These are phyloP conservation scores for Westerdykella aurantiaca DNA, from an alignment of 2,329 filamentous ascomycete species.

Conservation along the genomic window DNA sequence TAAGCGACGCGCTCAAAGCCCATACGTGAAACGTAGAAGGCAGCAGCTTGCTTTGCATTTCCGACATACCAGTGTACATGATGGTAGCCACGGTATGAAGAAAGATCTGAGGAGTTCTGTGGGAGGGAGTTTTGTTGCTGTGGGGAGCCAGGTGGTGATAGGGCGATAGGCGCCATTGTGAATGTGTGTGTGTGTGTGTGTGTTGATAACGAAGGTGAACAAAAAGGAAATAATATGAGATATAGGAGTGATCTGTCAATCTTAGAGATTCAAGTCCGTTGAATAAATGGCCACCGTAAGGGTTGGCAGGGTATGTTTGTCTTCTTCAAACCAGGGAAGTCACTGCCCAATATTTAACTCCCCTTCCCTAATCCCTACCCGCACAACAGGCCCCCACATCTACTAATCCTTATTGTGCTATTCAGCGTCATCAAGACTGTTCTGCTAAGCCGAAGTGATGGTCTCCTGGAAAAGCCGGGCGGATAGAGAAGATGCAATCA, in stretches of 20 bases:
- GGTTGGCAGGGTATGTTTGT: not conserved
- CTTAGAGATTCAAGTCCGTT: too few relatives aligned
- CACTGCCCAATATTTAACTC: not conserved
- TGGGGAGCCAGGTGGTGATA: constrained; percentile 41
- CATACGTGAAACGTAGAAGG: constrained; percentile 82
- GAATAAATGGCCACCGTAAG: not conserved
- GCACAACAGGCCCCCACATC: not conserved
- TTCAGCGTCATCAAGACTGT: not conserved
- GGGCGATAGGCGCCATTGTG: constrained; percentile 29
- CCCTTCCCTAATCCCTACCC: not conserved
- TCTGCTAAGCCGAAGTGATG: not conserved
- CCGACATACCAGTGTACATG: constrained; percentile 95
- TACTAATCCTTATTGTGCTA: not conserved
- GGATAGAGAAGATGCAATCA: not conserved
- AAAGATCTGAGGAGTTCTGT: constrained; percentile 29
- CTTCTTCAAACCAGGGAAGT: not conserved
- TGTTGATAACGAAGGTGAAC: not conserved
- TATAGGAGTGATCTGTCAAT: too few relatives aligned
- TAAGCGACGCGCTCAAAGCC: constrained; percentile 81
- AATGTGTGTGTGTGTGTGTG: not conserved
- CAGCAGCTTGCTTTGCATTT: constrained; percentile 91
- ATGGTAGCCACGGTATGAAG: constrained; percentile 74
- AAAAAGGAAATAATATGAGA: not conserved
- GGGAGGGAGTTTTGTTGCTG: constrained; percentile 7
- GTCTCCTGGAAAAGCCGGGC: not conserved